Conservation (phyloP, 345 rosid species). For the Moricandia arvensis region DNA sequence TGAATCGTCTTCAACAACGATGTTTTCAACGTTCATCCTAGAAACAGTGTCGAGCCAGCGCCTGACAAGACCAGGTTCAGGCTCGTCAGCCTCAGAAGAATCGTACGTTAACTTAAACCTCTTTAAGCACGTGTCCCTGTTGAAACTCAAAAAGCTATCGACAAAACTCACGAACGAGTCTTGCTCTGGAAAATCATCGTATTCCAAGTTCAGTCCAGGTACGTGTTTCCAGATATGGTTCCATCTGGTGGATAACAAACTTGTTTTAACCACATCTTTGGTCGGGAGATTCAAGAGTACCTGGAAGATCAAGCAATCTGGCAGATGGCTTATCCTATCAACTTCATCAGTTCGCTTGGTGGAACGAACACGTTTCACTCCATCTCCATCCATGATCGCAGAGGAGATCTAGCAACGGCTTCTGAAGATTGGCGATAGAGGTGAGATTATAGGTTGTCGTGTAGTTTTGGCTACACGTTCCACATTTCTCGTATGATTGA, state of each 20-base stretch:
- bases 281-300: conserved; percentile 5
- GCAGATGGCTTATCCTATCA: conserved; percentile 10
- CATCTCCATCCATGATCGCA: conserved; percentile 4
- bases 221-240: neutral
- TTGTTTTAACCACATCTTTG: conserved; percentile 8
- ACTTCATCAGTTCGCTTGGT: neutral
- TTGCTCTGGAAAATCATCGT: neutral
- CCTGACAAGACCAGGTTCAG: neutral
- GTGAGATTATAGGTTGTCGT: neutral
- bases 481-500: neutral
- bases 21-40: neutral
- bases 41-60: conserved; percentile 2
- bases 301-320: neutral
- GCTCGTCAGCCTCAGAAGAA: neutral
- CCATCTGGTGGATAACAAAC: conserved; percentile 21
- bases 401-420: neutral
- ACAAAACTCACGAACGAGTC: neutral
- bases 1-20: neutral
- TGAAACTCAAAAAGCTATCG: neutral
- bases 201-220: neutral
- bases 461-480: neutral
- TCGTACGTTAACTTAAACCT: neutral
- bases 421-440: neutral
- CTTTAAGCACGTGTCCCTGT: neutral
- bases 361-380: neutral